Evolutionary conservation across 2,329 filamentous ascomycete species (phyloP).

Genomic region (Blastomyces silverae): DNA sequence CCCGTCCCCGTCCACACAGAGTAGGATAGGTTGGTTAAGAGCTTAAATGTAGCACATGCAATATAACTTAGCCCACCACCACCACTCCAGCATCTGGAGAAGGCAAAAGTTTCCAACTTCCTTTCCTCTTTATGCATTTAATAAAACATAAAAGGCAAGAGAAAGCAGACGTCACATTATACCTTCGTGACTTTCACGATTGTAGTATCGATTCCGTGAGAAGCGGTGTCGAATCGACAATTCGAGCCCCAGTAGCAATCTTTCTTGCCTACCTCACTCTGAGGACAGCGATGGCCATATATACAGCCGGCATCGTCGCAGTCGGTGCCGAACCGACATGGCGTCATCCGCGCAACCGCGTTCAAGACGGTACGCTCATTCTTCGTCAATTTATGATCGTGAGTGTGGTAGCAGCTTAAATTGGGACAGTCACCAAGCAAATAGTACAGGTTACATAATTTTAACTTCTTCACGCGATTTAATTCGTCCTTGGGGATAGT

Average conservation of each 20-base stretch:
- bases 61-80: not conserved
- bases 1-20: not conserved
- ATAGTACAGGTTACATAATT: slow-evolving; percentile 57
- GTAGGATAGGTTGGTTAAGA: too few relatives aligned
- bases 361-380: slow-evolving; percentile 50
- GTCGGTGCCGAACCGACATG: slow-evolving; percentile 51
- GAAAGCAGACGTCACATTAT: slow-evolving; percentile 8
- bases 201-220: slow-evolving; percentile 53
- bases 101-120: not conserved
- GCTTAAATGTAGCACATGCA: not conserved
- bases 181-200: slow-evolving; percentile 42
- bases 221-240: slow-evolving; percentile 52
- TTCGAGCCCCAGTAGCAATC: slow-evolving; percentile 52
- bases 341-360: slow-evolving; percentile 57
- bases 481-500: slow-evolving; percentile 51
- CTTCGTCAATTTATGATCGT: slow-evolving; percentile 49
- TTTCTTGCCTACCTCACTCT: slow-evolving; percentile 46
- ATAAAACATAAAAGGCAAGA: slow-evolving; percentile 12
- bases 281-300: slow-evolving; percentile 57
- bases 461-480: slow-evolving; percentile 55
- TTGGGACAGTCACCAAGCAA: slow-evolving; percentile 54
- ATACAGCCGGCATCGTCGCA: slow-evolving; percentile 57
- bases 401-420: slow-evolving; percentile 48
- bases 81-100: not conserved
- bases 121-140: slow-evolving; percentile 1